These are phyloP conservation scores for Colletotrichum caudatum DNA, from an alignment of 2,329 filamentous ascomycete species.

Conservation along the genomic window DNA sequence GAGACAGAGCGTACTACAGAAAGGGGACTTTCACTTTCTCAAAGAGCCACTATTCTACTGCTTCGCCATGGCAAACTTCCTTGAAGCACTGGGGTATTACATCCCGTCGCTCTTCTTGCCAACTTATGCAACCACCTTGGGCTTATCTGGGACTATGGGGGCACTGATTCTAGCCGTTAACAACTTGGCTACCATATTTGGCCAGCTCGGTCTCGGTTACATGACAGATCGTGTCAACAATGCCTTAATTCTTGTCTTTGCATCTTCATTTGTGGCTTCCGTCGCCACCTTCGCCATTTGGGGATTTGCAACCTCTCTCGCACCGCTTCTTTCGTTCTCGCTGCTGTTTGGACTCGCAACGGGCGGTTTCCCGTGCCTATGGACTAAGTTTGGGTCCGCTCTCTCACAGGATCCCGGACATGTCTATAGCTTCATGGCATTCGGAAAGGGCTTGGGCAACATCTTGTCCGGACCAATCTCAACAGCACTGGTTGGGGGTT, in stretches of 20 bases:
- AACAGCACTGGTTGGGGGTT: conserved; percentile 37
- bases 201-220: conserved; percentile 59
- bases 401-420: conserved; percentile 46
- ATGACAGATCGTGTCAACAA: conserved; percentile 59
- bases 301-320: conserved; percentile 61
- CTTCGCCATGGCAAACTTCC: conserved; percentile 61
- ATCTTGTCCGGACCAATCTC: conserved; percentile 46
- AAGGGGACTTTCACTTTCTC: conserved; percentile 45
- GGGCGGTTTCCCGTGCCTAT: conserved; percentile 49
- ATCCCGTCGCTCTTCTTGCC: conserved; percentile 68
- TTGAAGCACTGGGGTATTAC: conserved; percentile 67
- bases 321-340: conserved; percentile 62
- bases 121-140: conserved; percentile 59
- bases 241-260: conserved; percentile 56
- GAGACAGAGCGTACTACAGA: conserved; percentile 43
- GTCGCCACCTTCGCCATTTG: conserved; percentile 65
- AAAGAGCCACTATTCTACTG: conserved; percentile 45
- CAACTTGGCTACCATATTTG: conserved; percentile 61
- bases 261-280: conserved; percentile 60
- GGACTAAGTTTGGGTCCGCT: conserved; percentile 46
- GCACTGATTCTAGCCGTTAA: conserved; percentile 61
- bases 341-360: conserved; percentile 69
- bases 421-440: conserved; percentile 47
- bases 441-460: conserved; percentile 48
- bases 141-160: conserved; percentile 54